Evolutionary conservation across 163 green algal genomes (phyloP).

Genomic region (Scenedesmus sp.): DNA sequence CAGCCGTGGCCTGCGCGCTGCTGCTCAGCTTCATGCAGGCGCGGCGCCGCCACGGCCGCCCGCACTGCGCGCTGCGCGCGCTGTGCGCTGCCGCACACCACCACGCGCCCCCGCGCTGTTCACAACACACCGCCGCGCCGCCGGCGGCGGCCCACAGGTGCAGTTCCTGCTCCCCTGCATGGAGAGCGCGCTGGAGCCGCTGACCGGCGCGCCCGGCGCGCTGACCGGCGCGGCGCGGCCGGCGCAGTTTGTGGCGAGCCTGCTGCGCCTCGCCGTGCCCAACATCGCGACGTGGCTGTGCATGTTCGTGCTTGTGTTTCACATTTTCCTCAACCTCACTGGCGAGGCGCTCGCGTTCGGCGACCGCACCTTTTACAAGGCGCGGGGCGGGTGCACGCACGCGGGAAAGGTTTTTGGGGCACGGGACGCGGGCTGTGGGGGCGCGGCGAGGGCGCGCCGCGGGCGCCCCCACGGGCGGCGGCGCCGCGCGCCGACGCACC

Average conservation of each 20-base stretch:
- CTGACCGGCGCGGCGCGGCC: neutral
- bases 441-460: too few relatives aligned
- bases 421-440: too few relatives aligned
- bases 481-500: too few relatives aligned
- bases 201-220: too few relatives aligned
- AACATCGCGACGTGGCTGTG: conserved; percentile 91
- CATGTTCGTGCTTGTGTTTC: conserved; percentile 83
- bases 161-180: conserved; percentile 31
- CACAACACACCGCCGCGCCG: too few relatives aligned
- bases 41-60: too few relatives aligned
- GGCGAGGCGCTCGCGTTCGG: conserved; percentile 90
- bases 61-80: too few relatives aligned
- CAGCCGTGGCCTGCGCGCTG: neutral
- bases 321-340: conserved; percentile 95
- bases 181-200: conserved; percentile 6
- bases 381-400: conserved; percentile 63
- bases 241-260: conserved; percentile 60
- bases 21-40: neutral
- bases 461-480: too few relatives aligned
- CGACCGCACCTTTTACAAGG: conserved; percentile 95
- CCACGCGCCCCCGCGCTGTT: too few relatives aligned
- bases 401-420: too few relatives aligned
- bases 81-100: too few relatives aligned
- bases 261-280: conserved; percentile 80
- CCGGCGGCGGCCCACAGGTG: too few relatives aligned